phyloP scores from a whole-genome alignment of 140 eudicot genomes.

The Erigeron philadelphicus region DNA sequence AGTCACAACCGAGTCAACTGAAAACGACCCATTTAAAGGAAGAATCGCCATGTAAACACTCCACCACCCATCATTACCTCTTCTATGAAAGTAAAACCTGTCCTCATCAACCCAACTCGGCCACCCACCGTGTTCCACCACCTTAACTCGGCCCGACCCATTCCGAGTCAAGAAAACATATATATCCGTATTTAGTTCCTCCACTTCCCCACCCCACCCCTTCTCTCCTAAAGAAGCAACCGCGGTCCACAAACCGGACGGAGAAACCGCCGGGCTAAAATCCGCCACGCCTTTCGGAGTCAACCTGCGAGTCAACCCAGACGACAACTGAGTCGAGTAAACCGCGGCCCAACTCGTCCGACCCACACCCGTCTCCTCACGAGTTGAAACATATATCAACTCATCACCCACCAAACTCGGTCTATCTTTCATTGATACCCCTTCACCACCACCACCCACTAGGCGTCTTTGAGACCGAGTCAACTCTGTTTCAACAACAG shows the following conservation, averaged over 20 bases:
- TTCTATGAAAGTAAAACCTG: constrained; percentile 58
- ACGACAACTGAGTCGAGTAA: constrained; percentile 61
- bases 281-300: constrained; percentile 72
- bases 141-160: constrained; percentile 76
- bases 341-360: constrained; percentile 91
- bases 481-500: constrained; percentile 31
- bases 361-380: constrained; percentile 57
- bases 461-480: constrained; percentile 37
- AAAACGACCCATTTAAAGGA: constrained; percentile 14
- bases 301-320: constrained; percentile 65
- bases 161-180: constrained; percentile 65
- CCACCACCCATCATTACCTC: constrained; percentile 91
- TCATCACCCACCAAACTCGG: constrained; percentile 69
- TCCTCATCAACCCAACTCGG: constrained; percentile 86
- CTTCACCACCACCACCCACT: constrained; percentile 26
- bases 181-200: constrained; percentile 72
- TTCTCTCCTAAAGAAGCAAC: constrained; percentile 68
- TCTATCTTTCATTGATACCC: constrained; percentile 67
- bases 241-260: constrained; percentile 75
- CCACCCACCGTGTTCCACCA: constrained; percentile 93
- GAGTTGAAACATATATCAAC: constrained; percentile 75
- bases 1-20: constrained; percentile 55
- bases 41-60: constrained; percentile 56
- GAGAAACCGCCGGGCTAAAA: constrained; percentile 93
- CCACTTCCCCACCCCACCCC: constrained; percentile 77